Evolutionary conservation across 106 monocot genomes (phyloP).

Genomic region (Dendrobium nobile): DNA sequence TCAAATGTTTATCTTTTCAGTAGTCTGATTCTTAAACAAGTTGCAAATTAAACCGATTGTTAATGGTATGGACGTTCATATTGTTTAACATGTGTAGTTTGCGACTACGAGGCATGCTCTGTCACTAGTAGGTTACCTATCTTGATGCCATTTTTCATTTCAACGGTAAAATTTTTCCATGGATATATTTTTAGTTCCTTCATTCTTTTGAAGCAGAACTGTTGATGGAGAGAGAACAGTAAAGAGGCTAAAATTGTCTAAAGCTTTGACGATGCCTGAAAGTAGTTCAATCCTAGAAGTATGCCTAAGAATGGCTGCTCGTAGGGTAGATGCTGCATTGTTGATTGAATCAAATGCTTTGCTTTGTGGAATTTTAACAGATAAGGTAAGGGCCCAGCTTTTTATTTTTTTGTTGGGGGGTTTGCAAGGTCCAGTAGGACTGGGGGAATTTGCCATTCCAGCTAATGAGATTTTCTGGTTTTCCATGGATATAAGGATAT

Average conservation of each 20-base stretch:
- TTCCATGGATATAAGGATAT: constrained; percentile 49
- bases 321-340: constrained; percentile 77
- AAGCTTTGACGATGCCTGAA: constrained; percentile 87
- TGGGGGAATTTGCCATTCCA: background rate
- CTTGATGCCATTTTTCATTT: background rate
- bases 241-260: constrained; percentile 64
- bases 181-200: background rate
- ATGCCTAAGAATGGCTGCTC: constrained; percentile 74
- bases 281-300: constrained; percentile 57
- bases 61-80: background rate
- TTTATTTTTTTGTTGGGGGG: background rate
- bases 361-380: constrained; percentile 87
- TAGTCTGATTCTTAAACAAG: background rate
- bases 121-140: background rate
- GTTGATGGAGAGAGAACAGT: constrained; percentile 72
- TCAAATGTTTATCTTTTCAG: background rate
- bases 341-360: constrained; percentile 89
- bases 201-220: constrained; percentile 21
- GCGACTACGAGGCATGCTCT: background rate
- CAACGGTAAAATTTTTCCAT: background rate
- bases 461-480: background rate
- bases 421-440: background rate
- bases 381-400: constrained; percentile 44
- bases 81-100: background rate
- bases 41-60: background rate